Percentiles rank a stretch among this genome's conserved stretches.
These are phyloP conservation scores for Leccinum incarnatum DNA, from an alignment of 768 basidiomycete genomes.

Conservation along the genomic window DNA sequence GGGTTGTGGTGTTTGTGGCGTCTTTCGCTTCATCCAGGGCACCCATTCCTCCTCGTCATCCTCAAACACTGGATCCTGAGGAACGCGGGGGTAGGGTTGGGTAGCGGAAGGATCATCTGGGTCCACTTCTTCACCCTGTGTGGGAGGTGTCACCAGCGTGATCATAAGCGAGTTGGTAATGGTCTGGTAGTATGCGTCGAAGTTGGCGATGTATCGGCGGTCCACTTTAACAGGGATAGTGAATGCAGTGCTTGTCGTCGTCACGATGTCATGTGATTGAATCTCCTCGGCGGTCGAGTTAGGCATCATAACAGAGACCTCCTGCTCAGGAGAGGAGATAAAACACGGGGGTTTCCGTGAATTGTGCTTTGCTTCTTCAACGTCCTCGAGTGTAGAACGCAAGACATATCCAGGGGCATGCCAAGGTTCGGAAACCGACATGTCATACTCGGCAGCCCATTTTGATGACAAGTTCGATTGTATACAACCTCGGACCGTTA, in stretches of 20 bases:
- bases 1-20: neutral
- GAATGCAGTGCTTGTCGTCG: neutral
- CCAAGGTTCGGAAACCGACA: neutral
- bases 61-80: neutral
- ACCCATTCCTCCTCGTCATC: constrained; percentile 11
- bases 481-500: neutral
- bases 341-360: neutral
- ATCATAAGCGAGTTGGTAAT: neutral
- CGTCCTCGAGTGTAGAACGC: neutral
- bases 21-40: neutral
- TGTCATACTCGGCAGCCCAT: neutral
- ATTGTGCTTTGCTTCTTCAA: neutral
- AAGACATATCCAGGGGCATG: neutral
- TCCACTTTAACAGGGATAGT: neutral
- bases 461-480: neutral
- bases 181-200: constrained; percentile 6
- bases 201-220: neutral
- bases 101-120: neutral
- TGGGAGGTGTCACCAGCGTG: neutral
- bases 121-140: neutral
- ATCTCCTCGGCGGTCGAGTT: neutral
- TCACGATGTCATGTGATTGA: neutral
- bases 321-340: no score
- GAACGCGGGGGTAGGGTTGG: neutral
- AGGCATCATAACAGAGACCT: neutral